Evolutionary conservation across 2,329 filamentous ascomycete genomes (phyloP).

Genomic region (Cladosporium austrohemisphaericum): DNA sequence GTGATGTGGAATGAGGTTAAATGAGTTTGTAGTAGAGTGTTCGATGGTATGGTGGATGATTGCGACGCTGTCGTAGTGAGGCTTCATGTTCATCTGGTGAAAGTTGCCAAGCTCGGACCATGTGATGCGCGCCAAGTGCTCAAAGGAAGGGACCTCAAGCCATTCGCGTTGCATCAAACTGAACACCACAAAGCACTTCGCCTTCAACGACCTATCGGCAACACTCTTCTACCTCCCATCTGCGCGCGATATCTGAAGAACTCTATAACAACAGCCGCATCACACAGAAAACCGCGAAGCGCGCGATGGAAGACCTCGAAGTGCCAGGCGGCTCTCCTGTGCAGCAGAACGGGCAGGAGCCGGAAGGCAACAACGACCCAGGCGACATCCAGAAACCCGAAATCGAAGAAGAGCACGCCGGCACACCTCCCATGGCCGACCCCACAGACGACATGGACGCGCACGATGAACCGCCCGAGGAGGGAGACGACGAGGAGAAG

Average conservation of each 20-base stretch:
- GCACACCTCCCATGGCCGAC: slow-evolving; percentile 41
- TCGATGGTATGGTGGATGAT: slow-evolving; percentile 2
- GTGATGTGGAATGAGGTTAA: slow-evolving; percentile 11
- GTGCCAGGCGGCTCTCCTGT: slow-evolving; percentile 33
- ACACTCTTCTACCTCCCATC: slow-evolving; percentile 8
- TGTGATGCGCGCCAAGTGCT: slow-evolving; percentile 12
- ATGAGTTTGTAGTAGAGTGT: not conserved
- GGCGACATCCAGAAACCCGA: slow-evolving; percentile 44
- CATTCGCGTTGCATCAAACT: too few species aligned
- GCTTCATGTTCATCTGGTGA: slow-evolving; percentile 10
- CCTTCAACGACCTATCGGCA: not conserved
- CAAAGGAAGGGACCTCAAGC: too few species aligned
- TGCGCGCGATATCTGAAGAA: too few species aligned
- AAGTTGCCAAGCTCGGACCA: slow-evolving; percentile 12
- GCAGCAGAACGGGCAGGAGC: slow-evolving; percentile 39
- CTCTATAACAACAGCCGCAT: too few species aligned
- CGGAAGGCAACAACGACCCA: slow-evolving; percentile 47
- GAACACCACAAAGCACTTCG: slow-evolving; percentile 2
- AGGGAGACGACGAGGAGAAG: slow-evolving; percentile 27
- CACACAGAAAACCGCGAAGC: not conserved
- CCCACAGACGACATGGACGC: slow-evolving; percentile 46
- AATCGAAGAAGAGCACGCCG: slow-evolving; percentile 46
- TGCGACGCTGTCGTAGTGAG: not conserved
- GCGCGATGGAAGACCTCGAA: slow-evolving; percentile 47
- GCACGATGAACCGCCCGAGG: slow-evolving; percentile 12